A percentile compares a stretch with the other conserved stretches of the same genome.
Conservation (phyloP, 441 rosid species). For the Eutrema salsugineum region DNA sequence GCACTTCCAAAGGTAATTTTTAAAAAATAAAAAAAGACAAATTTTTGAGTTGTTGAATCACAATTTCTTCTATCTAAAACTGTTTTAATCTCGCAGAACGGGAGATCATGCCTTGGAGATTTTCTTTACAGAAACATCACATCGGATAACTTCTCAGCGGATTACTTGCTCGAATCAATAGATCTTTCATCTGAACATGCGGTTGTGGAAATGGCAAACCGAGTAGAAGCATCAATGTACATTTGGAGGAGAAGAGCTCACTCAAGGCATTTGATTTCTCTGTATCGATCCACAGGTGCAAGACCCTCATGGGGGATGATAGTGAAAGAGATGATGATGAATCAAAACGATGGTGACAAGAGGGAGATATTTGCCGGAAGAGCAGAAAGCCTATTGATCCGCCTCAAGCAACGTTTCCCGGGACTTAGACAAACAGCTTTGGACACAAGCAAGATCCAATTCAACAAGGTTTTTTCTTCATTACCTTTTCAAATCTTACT, state of each 20-base stretch:
- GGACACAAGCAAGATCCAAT: slow-evolving; percentile 68
- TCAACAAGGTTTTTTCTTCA: slow-evolving; percentile 47
- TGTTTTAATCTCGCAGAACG: slow-evolving; percentile 45
- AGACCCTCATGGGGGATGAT: slow-evolving; percentile 66
- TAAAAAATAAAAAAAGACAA: neutral
- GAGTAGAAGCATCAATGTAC: slow-evolving; percentile 59
- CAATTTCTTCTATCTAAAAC: neutral
- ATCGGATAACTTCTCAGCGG: slow-evolving; percentile 56
- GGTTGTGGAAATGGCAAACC: slow-evolving; percentile 55
- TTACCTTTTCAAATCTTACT: neutral
- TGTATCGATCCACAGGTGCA: slow-evolving; percentile 36
- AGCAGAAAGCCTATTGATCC: slow-evolving; percentile 56
- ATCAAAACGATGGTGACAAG: slow-evolving; percentile 49
- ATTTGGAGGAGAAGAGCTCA: slow-evolving; percentile 56
- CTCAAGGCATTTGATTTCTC: slow-evolving; percentile 42
- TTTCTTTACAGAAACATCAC: slow-evolving; percentile 51
- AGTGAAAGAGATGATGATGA: slow-evolving; percentile 54
- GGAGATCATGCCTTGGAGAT: slow-evolving; percentile 59
- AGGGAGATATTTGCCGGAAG: slow-evolving; percentile 55
- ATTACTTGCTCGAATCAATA: slow-evolving; percentile 54
- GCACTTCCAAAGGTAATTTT: slow-evolving; percentile 61
- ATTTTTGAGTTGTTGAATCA: neutral
- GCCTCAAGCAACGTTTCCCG: slow-evolving; percentile 67
- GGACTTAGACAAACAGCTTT: slow-evolving; percentile 61
- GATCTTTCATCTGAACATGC: slow-evolving; percentile 63